These are phyloP conservation scores for Talaromyces verruculosus DNA, from an alignment of 2,329 filamentous ascomycete genomes.

Conservation along the genomic window DNA sequence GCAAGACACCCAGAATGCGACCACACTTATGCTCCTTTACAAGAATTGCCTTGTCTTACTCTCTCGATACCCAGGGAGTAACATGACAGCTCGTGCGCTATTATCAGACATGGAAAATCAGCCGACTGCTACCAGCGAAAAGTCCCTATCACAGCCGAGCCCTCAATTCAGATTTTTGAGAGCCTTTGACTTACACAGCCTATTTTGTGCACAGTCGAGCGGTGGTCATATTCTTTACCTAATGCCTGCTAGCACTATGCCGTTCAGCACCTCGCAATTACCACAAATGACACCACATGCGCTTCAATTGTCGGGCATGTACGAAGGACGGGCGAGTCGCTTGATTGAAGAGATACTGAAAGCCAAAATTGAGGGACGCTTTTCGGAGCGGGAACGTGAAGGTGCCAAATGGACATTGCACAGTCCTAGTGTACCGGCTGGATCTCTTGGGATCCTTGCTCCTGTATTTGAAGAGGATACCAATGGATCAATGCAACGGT, in stretches of 20 bases:
- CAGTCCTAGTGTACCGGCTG: conserved; percentile 61
- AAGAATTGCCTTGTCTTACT: conserved; percentile 77
- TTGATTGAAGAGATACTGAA: conserved; percentile 84
- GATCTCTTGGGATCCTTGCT: conserved; percentile 55
- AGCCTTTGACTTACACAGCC: conserved; percentile 66
- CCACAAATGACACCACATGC: conserved; percentile 55
- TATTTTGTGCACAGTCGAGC: conserved; percentile 62
- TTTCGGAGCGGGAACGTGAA: conserved; percentile 79
- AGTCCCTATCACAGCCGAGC: conserved; percentile 26
- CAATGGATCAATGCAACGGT: conserved; percentile 55
- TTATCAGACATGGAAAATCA: conserved; percentile 83
- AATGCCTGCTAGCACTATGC: conserved; percentile 32
- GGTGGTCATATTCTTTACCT: conserved; percentile 43
- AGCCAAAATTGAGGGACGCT: conserved; percentile 80
- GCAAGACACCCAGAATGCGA: conserved; percentile 48
- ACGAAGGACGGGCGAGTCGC: conserved; percentile 73
- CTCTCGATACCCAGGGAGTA: conserved; percentile 64
- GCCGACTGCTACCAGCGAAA: conserved; percentile 53
- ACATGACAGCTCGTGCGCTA: conserved; percentile 71
- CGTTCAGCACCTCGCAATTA: conserved; percentile 26
- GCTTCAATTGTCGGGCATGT: conserved; percentile 70
- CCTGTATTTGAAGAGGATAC: conserved; percentile 45
- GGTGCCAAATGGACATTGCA: conserved; percentile 77
- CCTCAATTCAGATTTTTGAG: conserved; percentile 73
- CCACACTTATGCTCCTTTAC: conserved; percentile 77